Percentiles rank a stretch among this genome's conserved stretches.
These are phyloP conservation scores for Candolleomyces aberdarensis DNA, from an alignment of 768 basidiomycete genomes.

Conservation along the genomic window DNA sequence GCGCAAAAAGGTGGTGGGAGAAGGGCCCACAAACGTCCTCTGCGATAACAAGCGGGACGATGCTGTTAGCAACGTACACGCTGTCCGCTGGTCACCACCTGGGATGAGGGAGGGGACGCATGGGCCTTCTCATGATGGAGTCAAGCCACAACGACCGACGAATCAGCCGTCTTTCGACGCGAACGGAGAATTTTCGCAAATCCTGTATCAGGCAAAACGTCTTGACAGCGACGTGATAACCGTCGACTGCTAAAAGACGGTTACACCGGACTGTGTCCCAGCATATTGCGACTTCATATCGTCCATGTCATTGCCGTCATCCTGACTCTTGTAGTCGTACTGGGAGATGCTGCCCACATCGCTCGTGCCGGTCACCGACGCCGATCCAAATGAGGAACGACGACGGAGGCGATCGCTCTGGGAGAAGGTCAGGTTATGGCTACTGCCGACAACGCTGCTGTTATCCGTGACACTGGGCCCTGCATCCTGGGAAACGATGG, in stretches of 20 bases:
- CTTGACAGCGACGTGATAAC: background rate
- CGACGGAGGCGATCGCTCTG: conserved; percentile 88
- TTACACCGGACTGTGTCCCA: conserved; percentile 81
- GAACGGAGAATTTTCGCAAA: background rate
- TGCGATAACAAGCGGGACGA: background rate
- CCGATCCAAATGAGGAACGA: conserved; percentile 66
- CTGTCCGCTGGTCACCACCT: background rate
- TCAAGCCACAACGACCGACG: background rate
- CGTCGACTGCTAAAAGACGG: conserved; percentile 59
- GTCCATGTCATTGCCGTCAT: conserved; percentile 74
- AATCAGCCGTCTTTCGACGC: background rate
- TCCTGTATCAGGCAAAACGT: background rate
- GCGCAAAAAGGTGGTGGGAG: background rate
- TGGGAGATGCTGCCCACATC: conserved; percentile 78
- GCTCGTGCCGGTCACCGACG: conserved; percentile 69
- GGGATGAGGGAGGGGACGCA: background rate
- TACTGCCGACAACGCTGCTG: conserved; percentile 59
- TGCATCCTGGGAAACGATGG: conserved; percentile 90
- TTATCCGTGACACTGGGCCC: conserved; percentile 60
- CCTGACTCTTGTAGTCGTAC: conserved; percentile 88
- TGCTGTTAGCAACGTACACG: background rate
- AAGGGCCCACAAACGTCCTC: background rate
- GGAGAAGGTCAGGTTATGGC: conserved; percentile 71
- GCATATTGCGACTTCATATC: conserved; percentile 89
- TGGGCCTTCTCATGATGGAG: background rate